These are phyloP conservation scores for Drechslerella coelobrocha DNA, from an alignment of 2,329 filamentous ascomycete genomes.

Conservation along the genomic window DNA sequence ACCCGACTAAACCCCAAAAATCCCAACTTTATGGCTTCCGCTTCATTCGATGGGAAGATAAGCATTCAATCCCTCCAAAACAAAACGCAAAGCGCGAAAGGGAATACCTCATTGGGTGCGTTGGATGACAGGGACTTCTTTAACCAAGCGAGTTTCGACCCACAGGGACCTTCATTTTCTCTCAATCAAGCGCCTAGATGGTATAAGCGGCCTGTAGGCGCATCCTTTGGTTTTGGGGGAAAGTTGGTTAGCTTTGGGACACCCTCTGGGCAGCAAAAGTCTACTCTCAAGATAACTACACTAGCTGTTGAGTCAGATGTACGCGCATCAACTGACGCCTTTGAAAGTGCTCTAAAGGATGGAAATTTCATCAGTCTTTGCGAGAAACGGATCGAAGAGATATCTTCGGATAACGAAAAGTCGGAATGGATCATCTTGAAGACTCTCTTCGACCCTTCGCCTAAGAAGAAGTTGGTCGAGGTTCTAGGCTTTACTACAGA, in stretches of 20 bases:
- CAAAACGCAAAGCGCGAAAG: constrained; percentile 65
- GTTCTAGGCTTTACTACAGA: constrained; percentile 83
- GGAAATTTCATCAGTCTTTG: constrained; percentile 82
- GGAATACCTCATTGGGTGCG: constrained; percentile 67
- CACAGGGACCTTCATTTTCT: constrained; percentile 87
- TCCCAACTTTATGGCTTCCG: constrained; percentile 88
- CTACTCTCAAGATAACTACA: constrained; percentile 81
- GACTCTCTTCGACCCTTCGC: constrained; percentile 81
- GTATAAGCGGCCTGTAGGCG: constrained; percentile 83
- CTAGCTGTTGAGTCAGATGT: constrained; percentile 88
- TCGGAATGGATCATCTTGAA: constrained; percentile 95
- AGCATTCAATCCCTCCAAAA: constrained; percentile 89
- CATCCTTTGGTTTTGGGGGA: constrained; percentile 93
- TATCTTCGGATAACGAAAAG: constrained; percentile 87
- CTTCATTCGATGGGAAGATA: constrained; percentile 97
- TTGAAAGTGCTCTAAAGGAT: constrained; percentile 79
- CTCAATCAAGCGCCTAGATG: constrained; percentile 85
- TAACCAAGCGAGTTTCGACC: constrained; percentile 86
- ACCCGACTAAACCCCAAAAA: constrained; percentile 94
- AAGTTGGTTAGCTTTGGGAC: constrained; percentile 80
- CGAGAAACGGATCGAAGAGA: constrained; percentile 74
- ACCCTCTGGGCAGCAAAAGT: constrained; percentile 70
- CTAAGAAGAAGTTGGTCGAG: constrained; percentile 83
- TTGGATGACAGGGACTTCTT: constrained; percentile 96
- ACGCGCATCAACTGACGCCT: constrained; percentile 81